phyloP scores from a whole-genome alignment of 208 protist genomes.

The Leishmania guyanensis region DNA sequence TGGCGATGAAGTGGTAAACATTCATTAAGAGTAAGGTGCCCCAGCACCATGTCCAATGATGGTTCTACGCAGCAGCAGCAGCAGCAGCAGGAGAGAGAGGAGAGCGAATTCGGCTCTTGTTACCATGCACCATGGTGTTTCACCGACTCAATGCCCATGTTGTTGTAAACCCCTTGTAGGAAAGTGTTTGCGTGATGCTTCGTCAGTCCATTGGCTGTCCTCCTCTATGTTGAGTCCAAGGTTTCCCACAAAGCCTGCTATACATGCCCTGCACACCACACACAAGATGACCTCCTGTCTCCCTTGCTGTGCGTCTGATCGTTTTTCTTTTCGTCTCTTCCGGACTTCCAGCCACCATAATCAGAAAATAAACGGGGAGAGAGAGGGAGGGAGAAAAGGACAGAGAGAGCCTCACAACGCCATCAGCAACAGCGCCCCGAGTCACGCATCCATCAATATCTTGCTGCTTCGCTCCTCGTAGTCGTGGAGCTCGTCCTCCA shows the following conservation, averaged over 20 bases:
- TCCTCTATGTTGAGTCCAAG: background rate
- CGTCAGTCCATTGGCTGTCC: background rate
- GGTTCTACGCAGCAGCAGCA: background rate
- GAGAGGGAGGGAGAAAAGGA: background rate
- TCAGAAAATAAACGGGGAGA: background rate
- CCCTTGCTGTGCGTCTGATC: background rate
- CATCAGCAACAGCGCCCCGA: background rate
- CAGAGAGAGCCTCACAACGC: background rate
- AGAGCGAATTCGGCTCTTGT: background rate
- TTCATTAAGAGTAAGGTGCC: background rate
- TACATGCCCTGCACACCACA: background rate
- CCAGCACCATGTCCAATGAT: background rate
- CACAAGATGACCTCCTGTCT: background rate
- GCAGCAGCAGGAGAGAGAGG: background rate
- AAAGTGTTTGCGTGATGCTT: background rate
- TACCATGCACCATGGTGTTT: background rate
- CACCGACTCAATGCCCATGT: background rate
- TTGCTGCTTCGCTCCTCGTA: conserved; percentile 1
- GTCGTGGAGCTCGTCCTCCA: conserved; percentile 9
- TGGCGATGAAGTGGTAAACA: too few species aligned
- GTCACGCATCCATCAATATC: conserved; percentile 6
- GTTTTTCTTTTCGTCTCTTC: background rate
- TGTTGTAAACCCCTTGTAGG: background rate
- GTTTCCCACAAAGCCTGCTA: background rate
- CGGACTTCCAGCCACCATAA: background rate